phyloP scores from a whole-genome alignment of 768 basidiomycete genomes.

The Mycena latifolia region DNA sequence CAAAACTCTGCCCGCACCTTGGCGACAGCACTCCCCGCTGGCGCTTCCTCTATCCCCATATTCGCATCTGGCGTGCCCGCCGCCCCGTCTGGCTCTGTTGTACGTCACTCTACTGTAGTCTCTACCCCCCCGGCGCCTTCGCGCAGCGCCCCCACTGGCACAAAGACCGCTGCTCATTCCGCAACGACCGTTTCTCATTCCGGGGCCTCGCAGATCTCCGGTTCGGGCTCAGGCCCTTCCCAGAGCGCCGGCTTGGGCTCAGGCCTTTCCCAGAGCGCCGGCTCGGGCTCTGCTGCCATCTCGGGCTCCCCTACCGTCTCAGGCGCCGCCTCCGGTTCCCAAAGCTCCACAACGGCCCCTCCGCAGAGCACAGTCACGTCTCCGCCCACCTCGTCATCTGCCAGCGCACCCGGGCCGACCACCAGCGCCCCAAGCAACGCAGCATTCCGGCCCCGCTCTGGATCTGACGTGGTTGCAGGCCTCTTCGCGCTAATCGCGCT shows the following conservation, averaged over 20 bases:
- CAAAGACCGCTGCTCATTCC: conserved; percentile 5
- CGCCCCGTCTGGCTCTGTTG: conserved; percentile 3
- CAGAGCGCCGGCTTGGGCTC: background rate
- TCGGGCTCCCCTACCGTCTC: background rate
- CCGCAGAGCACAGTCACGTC: conserved; percentile 20
- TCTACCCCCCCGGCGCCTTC: background rate
- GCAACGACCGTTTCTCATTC: conserved; percentile 6
- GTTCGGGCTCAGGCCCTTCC: background rate
- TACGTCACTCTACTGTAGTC: conserved; percentile 22
- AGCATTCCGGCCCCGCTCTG: background rate
- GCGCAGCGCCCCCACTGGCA: background rate
- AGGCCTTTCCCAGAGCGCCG: background rate
- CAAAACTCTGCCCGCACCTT: conserved; percentile 44
- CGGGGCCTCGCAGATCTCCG: conserved; percentile 1
- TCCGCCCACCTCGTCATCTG: background rate
- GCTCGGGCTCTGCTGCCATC: background rate
- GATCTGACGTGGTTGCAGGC: background rate
- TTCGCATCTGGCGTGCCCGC: conserved; percentile 19
- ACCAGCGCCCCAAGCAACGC: conserved; percentile 11
- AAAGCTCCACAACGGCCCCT: background rate
- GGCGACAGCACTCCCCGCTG: conserved; percentile 36
- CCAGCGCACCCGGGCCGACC: background rate
- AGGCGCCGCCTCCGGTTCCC: too few relatives aligned
- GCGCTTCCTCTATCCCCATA: conserved; percentile 37
- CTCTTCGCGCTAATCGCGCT: background rate